These are phyloP conservation scores for Calonectria leucothoes DNA, from an alignment of 2,329 filamentous ascomycete species.

Conservation along the genomic window DNA sequence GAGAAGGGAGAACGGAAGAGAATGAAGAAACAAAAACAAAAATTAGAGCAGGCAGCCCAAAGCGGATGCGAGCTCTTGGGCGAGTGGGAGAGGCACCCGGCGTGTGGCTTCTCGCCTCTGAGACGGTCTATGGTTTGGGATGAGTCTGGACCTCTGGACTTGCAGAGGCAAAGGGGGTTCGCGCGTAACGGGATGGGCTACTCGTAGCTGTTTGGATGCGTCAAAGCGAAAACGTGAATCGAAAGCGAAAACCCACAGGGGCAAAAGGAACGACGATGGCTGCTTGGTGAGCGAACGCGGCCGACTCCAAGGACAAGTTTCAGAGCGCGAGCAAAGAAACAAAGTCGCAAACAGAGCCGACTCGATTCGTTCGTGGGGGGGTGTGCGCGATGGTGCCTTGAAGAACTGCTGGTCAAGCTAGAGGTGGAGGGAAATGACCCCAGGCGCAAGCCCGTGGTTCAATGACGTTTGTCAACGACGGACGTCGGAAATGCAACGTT, in stretches of 20 bases:
- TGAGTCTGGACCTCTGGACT: slow-evolving; percentile 17
- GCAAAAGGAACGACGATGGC: not conserved
- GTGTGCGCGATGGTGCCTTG: not conserved
- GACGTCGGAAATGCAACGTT: slow-evolving; percentile 14
- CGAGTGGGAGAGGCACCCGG: not conserved
- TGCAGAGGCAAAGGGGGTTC: slow-evolving; percentile 12
- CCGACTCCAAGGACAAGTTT: slow-evolving; percentile 1
- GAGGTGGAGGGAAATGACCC: slow-evolving; percentile 16
- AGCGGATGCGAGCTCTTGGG: slow-evolving; percentile 16
- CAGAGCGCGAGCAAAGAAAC: slow-evolving; percentile 11
- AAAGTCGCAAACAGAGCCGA: slow-evolving; percentile 19
- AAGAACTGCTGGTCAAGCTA: slow-evolving; percentile 11
- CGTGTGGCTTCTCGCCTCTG: slow-evolving; percentile 13
- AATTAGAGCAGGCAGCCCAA: slow-evolving; percentile 23
- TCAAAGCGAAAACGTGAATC: slow-evolving; percentile 2
- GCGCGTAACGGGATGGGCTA: not conserved
- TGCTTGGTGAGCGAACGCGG: slow-evolving; percentile 16
- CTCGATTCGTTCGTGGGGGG: not conserved
- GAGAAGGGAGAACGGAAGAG: slow-evolving; percentile 15
- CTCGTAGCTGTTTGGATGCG: slow-evolving; percentile 5
- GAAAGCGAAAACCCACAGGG: not conserved
- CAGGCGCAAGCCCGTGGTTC: slow-evolving; percentile 7
- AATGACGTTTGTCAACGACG: slow-evolving; percentile 23
- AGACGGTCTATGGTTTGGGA: slow-evolving; percentile 9
- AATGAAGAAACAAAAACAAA: slow-evolving; percentile 20